Conservation (phyloP, 2,329 filamentous ascomycete species). For the Paecilomyces dactylethromorphus region DNA sequence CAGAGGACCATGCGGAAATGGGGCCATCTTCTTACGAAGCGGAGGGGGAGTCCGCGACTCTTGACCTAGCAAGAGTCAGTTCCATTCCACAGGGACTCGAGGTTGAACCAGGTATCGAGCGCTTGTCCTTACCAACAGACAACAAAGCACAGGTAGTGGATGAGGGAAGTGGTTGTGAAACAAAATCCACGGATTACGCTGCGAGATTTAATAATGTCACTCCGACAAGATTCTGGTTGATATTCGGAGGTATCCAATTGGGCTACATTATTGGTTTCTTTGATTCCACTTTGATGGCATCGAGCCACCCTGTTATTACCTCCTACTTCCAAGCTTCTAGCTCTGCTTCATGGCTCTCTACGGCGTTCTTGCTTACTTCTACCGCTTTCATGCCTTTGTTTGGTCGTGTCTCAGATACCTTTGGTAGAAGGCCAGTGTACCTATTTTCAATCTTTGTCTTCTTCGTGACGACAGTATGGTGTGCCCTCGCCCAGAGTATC, state of each 20-base stretch:
- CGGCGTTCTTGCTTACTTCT: slow-evolving; percentile 68
- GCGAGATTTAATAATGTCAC: slow-evolving; percentile 32
- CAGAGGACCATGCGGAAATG: slow-evolving; percentile 1
- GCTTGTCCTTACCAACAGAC: slow-evolving; percentile 8
- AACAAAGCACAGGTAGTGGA: not conserved
- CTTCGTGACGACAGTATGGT: slow-evolving; percentile 61
- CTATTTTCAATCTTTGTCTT: slow-evolving; percentile 58
- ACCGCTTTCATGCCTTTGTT: slow-evolving; percentile 71
- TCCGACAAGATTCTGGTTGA: slow-evolving; percentile 51
- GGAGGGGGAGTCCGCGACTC: not conserved
- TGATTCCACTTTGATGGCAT: slow-evolving; percentile 75
- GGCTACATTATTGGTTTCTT: slow-evolving; percentile 56
- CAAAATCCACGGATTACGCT: slow-evolving; percentile 16
- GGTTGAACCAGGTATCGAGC: slow-evolving; percentile 19
- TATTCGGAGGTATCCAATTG: slow-evolving; percentile 55
- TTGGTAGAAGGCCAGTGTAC: slow-evolving; percentile 64
- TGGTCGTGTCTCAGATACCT: slow-evolving; percentile 65
- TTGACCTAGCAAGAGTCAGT: slow-evolving; percentile 16
- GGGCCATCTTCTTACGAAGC: not conserved
- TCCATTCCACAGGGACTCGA: slow-evolving; percentile 21
- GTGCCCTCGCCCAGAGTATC: slow-evolving; percentile 62
- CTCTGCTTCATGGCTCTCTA: slow-evolving; percentile 75
- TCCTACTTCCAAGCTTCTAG: slow-evolving; percentile 73
- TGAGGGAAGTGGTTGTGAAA: not conserved
- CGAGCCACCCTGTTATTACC: slow-evolving; percentile 72